A percentile compares a stretch with the other conserved stretches of the same genome.
Evolutionary conservation across 805 yeast genomes (phyloP).

Genomic region (Isabelozyma pseudorhagii): DNA sequence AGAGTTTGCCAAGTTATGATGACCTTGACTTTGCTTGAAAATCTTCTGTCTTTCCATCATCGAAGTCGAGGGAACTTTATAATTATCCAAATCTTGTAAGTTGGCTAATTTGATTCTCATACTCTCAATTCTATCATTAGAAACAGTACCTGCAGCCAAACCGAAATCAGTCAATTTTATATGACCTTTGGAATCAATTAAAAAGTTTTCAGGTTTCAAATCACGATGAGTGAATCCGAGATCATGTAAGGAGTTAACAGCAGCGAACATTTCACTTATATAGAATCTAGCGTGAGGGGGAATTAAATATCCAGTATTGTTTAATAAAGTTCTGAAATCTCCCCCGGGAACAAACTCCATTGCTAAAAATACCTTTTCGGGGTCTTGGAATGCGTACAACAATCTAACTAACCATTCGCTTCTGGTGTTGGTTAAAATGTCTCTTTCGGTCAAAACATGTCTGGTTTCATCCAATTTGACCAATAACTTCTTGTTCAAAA

Average conservation of each 20-base stretch:
- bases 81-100: slow-evolving; percentile 69
- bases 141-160: slow-evolving; percentile 92
- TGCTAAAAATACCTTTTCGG: slow-evolving; percentile 85
- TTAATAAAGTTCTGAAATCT: slow-evolving; percentile 89
- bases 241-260: slow-evolving; percentile 90
- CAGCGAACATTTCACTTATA: slow-evolving; percentile 92
- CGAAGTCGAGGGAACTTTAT: slow-evolving; percentile 62
- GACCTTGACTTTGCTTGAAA: slow-evolving; percentile 77
- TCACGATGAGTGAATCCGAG: slow-evolving; percentile 97
- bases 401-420: slow-evolving; percentile 95
- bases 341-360: slow-evolving; percentile 99
- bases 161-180: slow-evolving; percentile 96
- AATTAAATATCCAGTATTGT: slow-evolving; percentile 87
- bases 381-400: slow-evolving; percentile 92
- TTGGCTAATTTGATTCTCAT: slow-evolving; percentile 69
- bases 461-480: slow-evolving; percentile 91
- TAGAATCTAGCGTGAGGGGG: slow-evolving; percentile 97
- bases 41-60: slow-evolving; percentile 84
- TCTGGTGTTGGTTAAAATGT: slow-evolving; percentile 91
- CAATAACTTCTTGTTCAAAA: slow-evolving; percentile 80
- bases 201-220: slow-evolving; percentile 90
- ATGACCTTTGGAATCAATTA: slow-evolving; percentile 87
- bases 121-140: slow-evolving; percentile 88
- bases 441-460: slow-evolving; percentile 94
- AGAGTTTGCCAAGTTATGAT: slow-evolving; percentile 86